These are phyloP conservation scores for Porogramme epimiltina DNA, from an alignment of 1,284 basidiomycete species.

Conservation along the genomic window DNA sequence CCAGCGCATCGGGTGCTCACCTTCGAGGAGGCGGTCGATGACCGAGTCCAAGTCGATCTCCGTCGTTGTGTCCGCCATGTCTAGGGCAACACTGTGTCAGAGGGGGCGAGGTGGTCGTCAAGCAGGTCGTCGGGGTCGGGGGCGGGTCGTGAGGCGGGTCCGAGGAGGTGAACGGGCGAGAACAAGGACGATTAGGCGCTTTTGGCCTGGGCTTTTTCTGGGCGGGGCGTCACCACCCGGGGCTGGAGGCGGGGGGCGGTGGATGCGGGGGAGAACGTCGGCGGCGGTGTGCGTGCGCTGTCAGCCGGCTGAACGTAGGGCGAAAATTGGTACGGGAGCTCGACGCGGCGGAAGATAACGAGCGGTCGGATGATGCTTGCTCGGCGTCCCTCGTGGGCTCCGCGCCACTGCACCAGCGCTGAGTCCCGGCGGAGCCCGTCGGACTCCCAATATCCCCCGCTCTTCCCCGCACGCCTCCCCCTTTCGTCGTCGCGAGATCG, in stretches of 20 bases:
- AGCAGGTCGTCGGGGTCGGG: slow-evolving; percentile 27
- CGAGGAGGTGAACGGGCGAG: slow-evolving; percentile 21
- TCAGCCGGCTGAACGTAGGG: slow-evolving; percentile 34
- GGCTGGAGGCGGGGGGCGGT: slow-evolving; percentile 4
- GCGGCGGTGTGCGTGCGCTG: slow-evolving; percentile 19
- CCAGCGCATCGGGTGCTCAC: slow-evolving; percentile 53
- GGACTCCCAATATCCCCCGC: slow-evolving; percentile 20
- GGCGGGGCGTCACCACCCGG: slow-evolving; percentile 12
- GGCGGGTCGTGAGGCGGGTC: slow-evolving; percentile 29
- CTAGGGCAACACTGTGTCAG: slow-evolving; percentile 21
- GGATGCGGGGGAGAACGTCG: slow-evolving; percentile 11
- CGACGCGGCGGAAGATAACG: slow-evolving; percentile 34
- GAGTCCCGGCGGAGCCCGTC: slow-evolving; percentile 17
- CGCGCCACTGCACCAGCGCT: slow-evolving; percentile 25
- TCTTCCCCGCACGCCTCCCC: no score
- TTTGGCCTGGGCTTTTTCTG: slow-evolving; percentile 17
- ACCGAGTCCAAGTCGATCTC: slow-evolving; percentile 98
- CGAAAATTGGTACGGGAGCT: slow-evolving; percentile 34
- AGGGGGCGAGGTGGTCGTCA: slow-evolving; percentile 24
- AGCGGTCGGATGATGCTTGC: slow-evolving; percentile 30
- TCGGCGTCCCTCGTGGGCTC: slow-evolving; percentile 17
- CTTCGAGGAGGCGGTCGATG: slow-evolving; percentile 95
- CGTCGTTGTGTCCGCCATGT: slow-evolving; percentile 67
- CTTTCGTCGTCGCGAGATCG: no score
- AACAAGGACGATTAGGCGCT: slow-evolving; percentile 28